Conservation (phyloP, 257 asterid genomes). For the Scutellaria baicalensis region DNA sequence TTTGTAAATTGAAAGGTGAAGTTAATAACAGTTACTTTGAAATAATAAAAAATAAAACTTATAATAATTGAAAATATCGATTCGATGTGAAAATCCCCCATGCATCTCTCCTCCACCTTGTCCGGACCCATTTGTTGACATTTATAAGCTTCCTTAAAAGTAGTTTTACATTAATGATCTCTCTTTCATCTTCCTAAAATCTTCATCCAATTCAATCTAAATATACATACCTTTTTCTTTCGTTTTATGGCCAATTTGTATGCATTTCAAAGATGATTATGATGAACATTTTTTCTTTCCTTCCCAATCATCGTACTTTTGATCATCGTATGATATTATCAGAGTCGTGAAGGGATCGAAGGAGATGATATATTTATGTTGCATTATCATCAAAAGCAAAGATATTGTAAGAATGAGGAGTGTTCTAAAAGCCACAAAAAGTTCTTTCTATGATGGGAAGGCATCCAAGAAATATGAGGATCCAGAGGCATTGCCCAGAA, state of each 20-base stretch:
- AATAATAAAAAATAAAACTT: no score
- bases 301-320: background rate
- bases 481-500: constrained; percentile 38
- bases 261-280: background rate
- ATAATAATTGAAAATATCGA: no score
- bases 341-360: background rate
- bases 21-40: no score
- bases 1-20: no score
- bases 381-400: constrained; percentile 18
- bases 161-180: constrained; percentile 29
- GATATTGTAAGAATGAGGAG: constrained; percentile 36
- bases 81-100: background rate
- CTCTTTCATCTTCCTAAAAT: background rate
- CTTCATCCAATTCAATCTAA: no score
- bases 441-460: constrained; percentile 37
- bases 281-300: background rate
- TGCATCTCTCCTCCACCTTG: background rate
- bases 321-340: background rate
- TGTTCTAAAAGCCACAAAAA: constrained; percentile 48
- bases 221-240: constrained; percentile 10
- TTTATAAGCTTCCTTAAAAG: constrained; percentile 19
- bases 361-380: constrained; percentile 28
- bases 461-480: constrained; percentile 31
- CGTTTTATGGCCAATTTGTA: constrained; percentile 10
- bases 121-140: background rate